Percentiles rank a stretch among this genome's conserved stretches.
phyloP scores from a whole-genome alignment of 2,329 filamentous ascomycete genomes.

The Apiospora aurea region DNA sequence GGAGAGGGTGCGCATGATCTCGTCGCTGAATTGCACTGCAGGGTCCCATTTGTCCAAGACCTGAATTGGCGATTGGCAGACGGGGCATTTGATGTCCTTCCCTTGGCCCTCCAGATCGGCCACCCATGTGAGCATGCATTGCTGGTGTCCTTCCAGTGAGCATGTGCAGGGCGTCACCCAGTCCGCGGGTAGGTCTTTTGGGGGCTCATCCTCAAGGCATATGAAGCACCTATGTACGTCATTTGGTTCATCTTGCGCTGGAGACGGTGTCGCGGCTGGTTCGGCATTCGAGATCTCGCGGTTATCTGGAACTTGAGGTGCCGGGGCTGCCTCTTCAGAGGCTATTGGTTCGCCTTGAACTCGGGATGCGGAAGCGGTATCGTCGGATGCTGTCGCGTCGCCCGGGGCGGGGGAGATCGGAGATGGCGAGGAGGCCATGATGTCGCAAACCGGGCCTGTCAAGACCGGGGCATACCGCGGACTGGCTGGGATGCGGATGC shows the following conservation, averaged over 20 bases:
- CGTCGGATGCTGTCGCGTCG: not conserved
- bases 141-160: constrained; percentile 90
- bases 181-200: constrained; percentile 53
- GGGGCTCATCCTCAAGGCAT: constrained; percentile 64
- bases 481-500: not conserved
- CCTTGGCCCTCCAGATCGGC: constrained; percentile 79
- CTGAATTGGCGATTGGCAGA: constrained; percentile 84
- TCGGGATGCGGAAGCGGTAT: not conserved
- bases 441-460: constrained; percentile 16
- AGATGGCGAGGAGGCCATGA: constrained; percentile 10
- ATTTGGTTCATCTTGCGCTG: constrained; percentile 5
- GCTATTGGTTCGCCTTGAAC: not conserved
- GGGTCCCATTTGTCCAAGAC: constrained; percentile 78
- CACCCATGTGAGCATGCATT: constrained; percentile 85
- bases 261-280: constrained; percentile 21
- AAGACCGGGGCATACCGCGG: constrained; percentile 11
- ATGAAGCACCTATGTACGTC: constrained; percentile 64
- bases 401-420: not conserved
- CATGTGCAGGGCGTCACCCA: constrained; percentile 94
- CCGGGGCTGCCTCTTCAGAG: constrained; percentile 27
- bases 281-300: constrained; percentile 19
- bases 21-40: constrained; percentile 71
- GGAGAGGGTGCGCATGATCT: constrained; percentile 62
- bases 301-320: constrained; percentile 31
- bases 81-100: constrained; percentile 80